Evolutionary conservation across 768 basidiomycete species (phyloP), one percentile per base, ranked within the genome.

Genomic region (Lactarius deliciosus): DNA sequence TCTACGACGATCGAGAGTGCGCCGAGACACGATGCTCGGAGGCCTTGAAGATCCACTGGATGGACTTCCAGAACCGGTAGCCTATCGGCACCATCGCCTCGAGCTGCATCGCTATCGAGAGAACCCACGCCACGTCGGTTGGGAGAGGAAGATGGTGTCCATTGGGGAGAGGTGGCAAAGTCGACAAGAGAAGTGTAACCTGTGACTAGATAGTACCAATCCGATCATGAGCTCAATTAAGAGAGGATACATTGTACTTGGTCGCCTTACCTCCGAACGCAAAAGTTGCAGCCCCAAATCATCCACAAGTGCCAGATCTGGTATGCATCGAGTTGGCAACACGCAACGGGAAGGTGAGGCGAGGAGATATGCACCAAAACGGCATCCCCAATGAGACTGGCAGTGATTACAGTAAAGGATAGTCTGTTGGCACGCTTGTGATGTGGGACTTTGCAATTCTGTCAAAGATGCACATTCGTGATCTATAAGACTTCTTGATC

Each of bases 271-370:
- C 60, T 57, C 16, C 60, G 15, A 55, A 47, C 65, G n/a, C n/a
- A 40, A 50, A 57, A 10, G 20, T 64, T 68, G 13, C 67, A 64
- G 34, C 22, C 3, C 64, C 67, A 68, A 9, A 68, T 56, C 41
- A 68, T n/a, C 65, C 59, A 68, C 10, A 68, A 43, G 41, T 64
- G 67, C 67, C 67, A 68, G 20, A 68, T 68, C 67, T 68, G 11
- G n/a, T 28, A 38, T 9, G 34, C 10, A 18, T 18, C 38, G 43
- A 61, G 32, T 36, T 32, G 15, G 43, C 30, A 18, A 64, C 30
- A 16, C 16, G 32, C 15, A 13, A 22, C 30, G 3, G 34, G 13
- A 11, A 36, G 28, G 10, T 58, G 38, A 34, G n/a, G 34, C 7
- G 13, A 25, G 15, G 18, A 25, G 36, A 3, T 20, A 57, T 43